Percentiles rank a stretch among this genome's conserved stretches.
Evolutionary conservation across 352 stramenopile species (phyloP).

Genomic region (Elongisporangium prolatum): DNA sequence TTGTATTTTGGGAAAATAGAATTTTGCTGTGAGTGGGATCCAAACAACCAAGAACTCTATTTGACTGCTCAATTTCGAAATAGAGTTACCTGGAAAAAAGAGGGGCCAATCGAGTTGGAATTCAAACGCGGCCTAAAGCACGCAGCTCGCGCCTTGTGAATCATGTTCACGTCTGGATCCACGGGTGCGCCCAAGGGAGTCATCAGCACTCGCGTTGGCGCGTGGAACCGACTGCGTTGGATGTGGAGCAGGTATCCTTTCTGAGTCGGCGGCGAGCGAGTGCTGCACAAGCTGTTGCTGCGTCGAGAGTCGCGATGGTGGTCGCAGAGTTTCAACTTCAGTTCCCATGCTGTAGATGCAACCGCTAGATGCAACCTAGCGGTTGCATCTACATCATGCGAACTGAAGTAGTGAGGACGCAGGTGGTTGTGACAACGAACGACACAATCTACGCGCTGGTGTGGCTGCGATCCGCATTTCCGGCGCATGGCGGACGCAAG

Average conservation of each 20-base stretch:
- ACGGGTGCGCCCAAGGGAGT: slow-evolving; percentile 39
- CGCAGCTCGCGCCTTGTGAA: slow-evolving; percentile 44
- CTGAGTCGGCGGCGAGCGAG: slow-evolving; percentile 15
- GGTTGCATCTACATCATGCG: no score
- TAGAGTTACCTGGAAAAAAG: no score
- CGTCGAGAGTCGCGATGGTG: background rate
- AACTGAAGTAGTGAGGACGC: background rate
- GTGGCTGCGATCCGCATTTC: slow-evolving; percentile 89
- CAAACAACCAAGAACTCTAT: no score
- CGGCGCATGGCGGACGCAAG: slow-evolving; percentile 59
- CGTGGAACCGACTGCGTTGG: slow-evolving; percentile 40
- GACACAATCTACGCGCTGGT: slow-evolving; percentile 90
- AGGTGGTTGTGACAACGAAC: slow-evolving; percentile 17
- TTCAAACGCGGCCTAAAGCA: no score
- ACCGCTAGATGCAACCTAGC: background rate
- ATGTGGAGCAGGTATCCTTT: slow-evolving; percentile 44
- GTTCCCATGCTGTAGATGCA: background rate
- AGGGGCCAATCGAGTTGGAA: no score
- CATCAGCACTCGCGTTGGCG: slow-evolving; percentile 33
- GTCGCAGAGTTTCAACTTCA: background rate
- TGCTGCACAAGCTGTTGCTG: slow-evolving; percentile 26
- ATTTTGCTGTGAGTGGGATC: no score
- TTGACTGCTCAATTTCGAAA: no score
- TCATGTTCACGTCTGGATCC: slow-evolving; percentile 59
- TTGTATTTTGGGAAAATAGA: no score